Percentiles rank a stretch among this genome's conserved stretches.
Conservation (phyloP, 441 rosid species). For the Adansonia rubrostipa region DNA sequence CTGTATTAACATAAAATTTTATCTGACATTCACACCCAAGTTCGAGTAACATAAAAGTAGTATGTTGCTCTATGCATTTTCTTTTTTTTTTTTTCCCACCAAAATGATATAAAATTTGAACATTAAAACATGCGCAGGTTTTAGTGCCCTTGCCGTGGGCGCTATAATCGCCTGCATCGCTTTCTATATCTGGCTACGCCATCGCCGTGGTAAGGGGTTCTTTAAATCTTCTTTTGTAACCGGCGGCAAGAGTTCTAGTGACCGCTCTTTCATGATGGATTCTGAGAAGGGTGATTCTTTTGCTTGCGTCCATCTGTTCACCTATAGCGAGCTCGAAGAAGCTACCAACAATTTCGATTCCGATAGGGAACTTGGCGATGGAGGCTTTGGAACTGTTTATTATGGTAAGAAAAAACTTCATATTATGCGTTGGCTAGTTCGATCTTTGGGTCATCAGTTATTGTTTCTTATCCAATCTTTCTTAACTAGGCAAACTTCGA, state of each 20-base stretch:
- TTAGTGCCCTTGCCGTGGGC: conserved; percentile 24
- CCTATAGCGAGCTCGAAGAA: conserved; percentile 68
- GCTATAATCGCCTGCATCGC: neutral
- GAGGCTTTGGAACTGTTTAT: conserved; percentile 89
- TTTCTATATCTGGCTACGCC: conserved; percentile 30
- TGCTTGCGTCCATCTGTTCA: conserved; percentile 60
- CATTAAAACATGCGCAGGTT: conserved; percentile 30
- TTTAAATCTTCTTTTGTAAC: conserved; percentile 35
- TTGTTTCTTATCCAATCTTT: neutral
- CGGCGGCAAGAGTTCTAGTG: conserved; percentile 38
- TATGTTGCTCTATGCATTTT: conserved; percentile 5
- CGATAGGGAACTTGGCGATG: conserved; percentile 74
- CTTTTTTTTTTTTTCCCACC: neutral
- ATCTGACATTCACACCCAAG: too few relatives aligned
- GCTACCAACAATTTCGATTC: conserved; percentile 74
- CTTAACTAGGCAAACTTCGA: conserved; percentile 57
- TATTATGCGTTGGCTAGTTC: neutral
- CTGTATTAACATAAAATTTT: too few relatives aligned
- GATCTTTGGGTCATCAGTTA: neutral
- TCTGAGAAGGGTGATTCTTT: conserved; percentile 45
- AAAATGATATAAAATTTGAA: neutral
- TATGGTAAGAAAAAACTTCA: conserved; percentile 50
- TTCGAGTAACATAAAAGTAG: too few relatives aligned
- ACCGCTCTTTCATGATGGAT: conserved; percentile 41
- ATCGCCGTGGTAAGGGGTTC: conserved; percentile 35